Base-by-base conservation (phyloP, 2,329 filamentous ascomycete genomes). In the Colletotrichum simmondsii region DNA sequence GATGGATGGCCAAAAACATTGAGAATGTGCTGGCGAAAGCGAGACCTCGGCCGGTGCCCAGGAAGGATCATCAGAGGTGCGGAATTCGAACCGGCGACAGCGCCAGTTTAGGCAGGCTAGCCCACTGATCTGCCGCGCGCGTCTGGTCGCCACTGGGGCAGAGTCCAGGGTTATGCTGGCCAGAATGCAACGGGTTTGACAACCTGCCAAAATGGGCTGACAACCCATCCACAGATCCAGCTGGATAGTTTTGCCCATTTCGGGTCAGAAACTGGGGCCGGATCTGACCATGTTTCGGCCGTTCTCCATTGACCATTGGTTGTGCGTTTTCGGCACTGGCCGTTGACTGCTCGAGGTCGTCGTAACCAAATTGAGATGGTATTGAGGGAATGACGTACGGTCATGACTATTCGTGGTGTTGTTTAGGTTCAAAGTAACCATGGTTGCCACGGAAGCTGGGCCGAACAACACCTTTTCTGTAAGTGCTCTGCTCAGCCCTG, bases 81-180 rank as follows among this genome's bases (percentile, higher is more conserved):
- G 69, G 69, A 68, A 30, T 37, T 26, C 30, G 24, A 22, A 35
- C 69, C 64, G 69, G 69, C 28, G 26, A 71, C 69, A 58, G 69
- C 57, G 57, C 69, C 69, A 56, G 19, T 68, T 68, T 63, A 58
- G 69, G 64, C 35, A 68, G 64, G 22, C 30, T 53, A 49, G 19
- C 57, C 57, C 63, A 61, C 35, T 58, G 68, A 71, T 71, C 64
- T 71, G 64, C 68, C 64, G 64, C 57, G 64, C 68, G 68, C 68
- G 58, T 28, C 19, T 35, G 68, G 57, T 62, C 69, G 52, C 64
- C 64, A 71, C 64, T 62, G 57, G 42, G 19, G n/a, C 26, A 24
- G 11, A 54, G 35, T 14, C 61, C 42, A 24, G 28, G 32, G 19
- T 22, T 22, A 37, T 28, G 24, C 37, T 30, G 37, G 16, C 24